These are phyloP conservation scores for Cutaneotrichosporon curvatum DNA, from an alignment of 1,284 basidiomycete genomes.

Conservation along the genomic window DNA sequence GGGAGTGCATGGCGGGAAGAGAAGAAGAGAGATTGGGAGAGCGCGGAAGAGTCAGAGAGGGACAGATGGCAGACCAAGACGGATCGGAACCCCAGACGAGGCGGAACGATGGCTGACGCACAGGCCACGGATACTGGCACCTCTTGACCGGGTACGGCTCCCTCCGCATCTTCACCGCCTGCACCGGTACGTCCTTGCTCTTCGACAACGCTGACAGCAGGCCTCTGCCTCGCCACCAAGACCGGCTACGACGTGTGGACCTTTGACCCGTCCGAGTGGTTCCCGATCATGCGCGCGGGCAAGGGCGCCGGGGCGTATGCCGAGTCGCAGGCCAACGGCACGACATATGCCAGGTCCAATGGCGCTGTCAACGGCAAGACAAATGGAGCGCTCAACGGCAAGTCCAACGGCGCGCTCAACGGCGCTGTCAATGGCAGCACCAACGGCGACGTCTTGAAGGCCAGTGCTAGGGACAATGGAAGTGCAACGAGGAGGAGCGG, in stretches of 20 bases:
- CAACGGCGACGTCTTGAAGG: background rate
- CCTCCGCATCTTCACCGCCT: conserved; percentile 46
- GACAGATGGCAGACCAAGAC: no score
- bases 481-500: no score
- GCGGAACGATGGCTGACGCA: no score
- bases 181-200: conserved; percentile 31
- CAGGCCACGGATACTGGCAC: conserved; percentile 51
- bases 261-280: conserved; percentile 20
- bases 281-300: conserved; percentile 18
- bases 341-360: background rate
- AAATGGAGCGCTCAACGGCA: background rate
- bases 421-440: background rate
- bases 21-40: no score
- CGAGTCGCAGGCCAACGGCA: background rate
- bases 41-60: no score
- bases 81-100: conserved; percentile 1
- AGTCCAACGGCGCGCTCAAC: background rate
- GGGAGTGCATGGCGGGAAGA: no score
- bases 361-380: no score
- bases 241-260: conserved; percentile 22
- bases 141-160: conserved; percentile 50
- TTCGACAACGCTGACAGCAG: conserved; percentile 9
- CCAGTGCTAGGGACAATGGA: no score
- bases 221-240: conserved; percentile 31
- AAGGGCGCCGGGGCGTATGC: no score